Evolutionary conservation across 371 early-diverging fungal species (phyloP).

Genomic region (Rhizomucor miehei): DNA sequence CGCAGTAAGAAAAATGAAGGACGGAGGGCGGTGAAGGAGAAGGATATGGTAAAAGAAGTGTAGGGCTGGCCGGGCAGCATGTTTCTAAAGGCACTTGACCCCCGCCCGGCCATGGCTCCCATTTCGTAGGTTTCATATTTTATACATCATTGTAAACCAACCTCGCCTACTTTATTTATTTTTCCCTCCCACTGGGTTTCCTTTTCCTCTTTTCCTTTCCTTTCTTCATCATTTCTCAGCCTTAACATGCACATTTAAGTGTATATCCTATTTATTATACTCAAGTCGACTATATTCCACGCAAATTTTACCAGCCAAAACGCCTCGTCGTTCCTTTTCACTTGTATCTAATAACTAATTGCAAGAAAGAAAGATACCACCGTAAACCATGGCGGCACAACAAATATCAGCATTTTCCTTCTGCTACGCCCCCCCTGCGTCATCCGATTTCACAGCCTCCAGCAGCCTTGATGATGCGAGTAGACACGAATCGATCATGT

Average conservation of each 20-base stretch:
- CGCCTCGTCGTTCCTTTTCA: constrained; percentile 6
- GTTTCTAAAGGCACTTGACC: constrained; percentile 4
- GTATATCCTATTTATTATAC: constrained; percentile 7
- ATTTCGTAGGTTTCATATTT: constrained; percentile 28
- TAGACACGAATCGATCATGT: constrained; percentile 9
- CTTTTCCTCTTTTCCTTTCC: constrained; percentile 15
- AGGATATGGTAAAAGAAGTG: background rate
- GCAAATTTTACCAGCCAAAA: constrained; percentile 5
- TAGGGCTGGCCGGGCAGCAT: constrained; percentile 1
- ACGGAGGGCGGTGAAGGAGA: constrained; percentile 1
- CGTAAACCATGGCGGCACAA: constrained; percentile 11
- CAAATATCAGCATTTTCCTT: constrained; percentile 25
- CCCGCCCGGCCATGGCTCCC: constrained; percentile 8
- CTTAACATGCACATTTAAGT: constrained; percentile 20
- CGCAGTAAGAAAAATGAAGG: background rate
- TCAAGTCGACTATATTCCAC: background rate
- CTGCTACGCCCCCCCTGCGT: constrained; percentile 25
- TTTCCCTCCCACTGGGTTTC: constrained; percentile 10
- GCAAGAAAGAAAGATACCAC: constrained; percentile 4
- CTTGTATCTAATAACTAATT: constrained; percentile 8
- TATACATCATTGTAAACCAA: constrained; percentile 13
- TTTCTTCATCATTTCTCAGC: constrained; percentile 11
- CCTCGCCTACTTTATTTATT: constrained; percentile 26
- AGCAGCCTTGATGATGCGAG: constrained; percentile 2
- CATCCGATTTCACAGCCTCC: constrained; percentile 10